Evolutionary conservation across 129 eudicot species (phyloP).

Genomic region (Sambucus nigra): DNA sequence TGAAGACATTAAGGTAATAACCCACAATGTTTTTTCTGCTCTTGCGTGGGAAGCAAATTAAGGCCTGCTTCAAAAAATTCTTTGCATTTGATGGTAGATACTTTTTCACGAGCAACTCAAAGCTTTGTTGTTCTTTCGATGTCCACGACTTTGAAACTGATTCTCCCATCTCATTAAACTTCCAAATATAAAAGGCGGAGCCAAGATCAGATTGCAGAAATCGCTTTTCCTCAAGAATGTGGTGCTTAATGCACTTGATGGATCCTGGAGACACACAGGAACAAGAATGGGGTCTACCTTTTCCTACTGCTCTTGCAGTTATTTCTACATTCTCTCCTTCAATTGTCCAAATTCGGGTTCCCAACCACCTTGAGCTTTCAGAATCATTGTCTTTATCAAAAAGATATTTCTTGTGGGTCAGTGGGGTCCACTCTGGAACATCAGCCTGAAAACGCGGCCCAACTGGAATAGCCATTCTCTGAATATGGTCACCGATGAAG

Average conservation of each 20-base stretch:
- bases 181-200: conserved; percentile 47
- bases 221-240: conserved; percentile 30
- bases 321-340: conserved; percentile 16
- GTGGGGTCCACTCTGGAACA: conserved; percentile 44
- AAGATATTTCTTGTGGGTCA: conserved; percentile 15
- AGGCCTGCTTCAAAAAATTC: conserved; percentile 20
- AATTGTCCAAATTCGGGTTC: conserved; percentile 51
- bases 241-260: conserved; percentile 36
- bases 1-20: conserved; percentile 37
- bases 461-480: conserved; percentile 39
- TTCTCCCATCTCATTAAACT: conserved; percentile 61
- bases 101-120: conserved; percentile 19
- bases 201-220: conserved; percentile 47
- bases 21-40: conserved; percentile 11
- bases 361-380: conserved; percentile 45
- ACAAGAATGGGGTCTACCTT: conserved; percentile 46
- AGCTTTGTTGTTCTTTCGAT: conserved; percentile 23
- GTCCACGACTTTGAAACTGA: conserved; percentile 39
- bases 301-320: conserved; percentile 32
- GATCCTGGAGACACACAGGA: conserved; percentile 40
- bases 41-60: conserved; percentile 22
- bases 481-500: conserved; percentile 15
- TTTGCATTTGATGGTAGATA: conserved; percentile 15
- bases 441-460: conserved; percentile 60
- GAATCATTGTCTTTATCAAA: conserved; percentile 12